These are phyloP conservation scores for Mycena vulgaris DNA, from an alignment of 768 basidiomycete species.

Conservation along the genomic window DNA sequence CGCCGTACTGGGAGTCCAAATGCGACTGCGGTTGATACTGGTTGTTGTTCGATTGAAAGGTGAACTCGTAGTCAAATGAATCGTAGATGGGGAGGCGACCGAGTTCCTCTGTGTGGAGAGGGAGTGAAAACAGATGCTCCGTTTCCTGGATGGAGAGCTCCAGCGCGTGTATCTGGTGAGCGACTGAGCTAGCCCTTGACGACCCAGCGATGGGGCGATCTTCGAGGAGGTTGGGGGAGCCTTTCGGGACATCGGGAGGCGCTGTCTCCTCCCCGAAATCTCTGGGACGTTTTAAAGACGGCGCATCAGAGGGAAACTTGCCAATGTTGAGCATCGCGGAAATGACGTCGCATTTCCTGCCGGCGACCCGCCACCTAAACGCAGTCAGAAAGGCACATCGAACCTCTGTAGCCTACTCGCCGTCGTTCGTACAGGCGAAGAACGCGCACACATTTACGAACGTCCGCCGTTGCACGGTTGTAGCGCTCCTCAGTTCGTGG, in stretches of 20 bases:
- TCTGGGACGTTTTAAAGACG: conserved; percentile 17
- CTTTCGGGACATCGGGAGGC: not conserved
- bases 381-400: too few species aligned
- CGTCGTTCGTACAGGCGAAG: not conserved
- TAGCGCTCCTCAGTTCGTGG: conserved; percentile 41
- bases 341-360: conserved; percentile 27
- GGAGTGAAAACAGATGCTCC: conserved; percentile 23
- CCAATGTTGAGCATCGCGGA: conserved; percentile 28
- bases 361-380: conserved; percentile 25
- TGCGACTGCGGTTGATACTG: not conserved
- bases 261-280: not conserved
- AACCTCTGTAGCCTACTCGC: too few species aligned
- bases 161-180: conserved; percentile 3
- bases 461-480: conserved; percentile 53
- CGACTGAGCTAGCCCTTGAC: not conserved
- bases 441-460: conserved; percentile 53
- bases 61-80: conserved; percentile 4
- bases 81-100: conserved; percentile 17
- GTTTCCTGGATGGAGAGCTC: conserved; percentile 21
- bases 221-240: too few species aligned
- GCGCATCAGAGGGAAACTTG: not conserved
- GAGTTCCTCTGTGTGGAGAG: conserved; percentile 27
- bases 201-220: not conserved
- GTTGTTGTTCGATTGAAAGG: not conserved
- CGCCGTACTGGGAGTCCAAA: not conserved